Percentiles rank a stretch among this genome's conserved stretches.
Evolutionary conservation across 768 basidiomycete species (phyloP).

Genomic region (Panellus pusillus): DNA sequence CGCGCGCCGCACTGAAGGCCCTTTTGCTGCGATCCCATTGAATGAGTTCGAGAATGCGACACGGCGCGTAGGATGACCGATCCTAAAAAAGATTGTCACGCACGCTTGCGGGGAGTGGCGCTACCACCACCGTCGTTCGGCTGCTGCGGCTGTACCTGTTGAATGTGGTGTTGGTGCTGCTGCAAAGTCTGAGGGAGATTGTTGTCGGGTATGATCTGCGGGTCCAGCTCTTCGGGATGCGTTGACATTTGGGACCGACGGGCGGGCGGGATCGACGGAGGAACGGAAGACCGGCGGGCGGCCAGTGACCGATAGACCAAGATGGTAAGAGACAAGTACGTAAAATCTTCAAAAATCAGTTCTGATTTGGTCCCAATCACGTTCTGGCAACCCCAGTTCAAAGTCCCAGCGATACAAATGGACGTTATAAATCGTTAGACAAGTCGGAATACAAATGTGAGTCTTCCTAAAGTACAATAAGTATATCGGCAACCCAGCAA

Average conservation of each 20-base stretch:
- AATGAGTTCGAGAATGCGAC: neutral
- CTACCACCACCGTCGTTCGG: conserved; percentile 30
- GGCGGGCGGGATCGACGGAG: conserved; percentile 15
- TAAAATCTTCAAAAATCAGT: neutral
- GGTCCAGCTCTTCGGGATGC: conserved; percentile 68
- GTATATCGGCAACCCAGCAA: neutral
- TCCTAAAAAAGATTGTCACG: conserved; percentile 27
- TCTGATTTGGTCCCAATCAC: neutral
- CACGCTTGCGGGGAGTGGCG: conserved; percentile 56
- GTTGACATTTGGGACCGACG: conserved; percentile 63
- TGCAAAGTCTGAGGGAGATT: conserved; percentile 39
- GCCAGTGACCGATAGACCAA: no score
- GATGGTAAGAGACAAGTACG: no score
- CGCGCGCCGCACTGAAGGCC: conserved; percentile 77
- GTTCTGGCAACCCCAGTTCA: no score
- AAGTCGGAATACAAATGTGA: no score
- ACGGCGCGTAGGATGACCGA: neutral
- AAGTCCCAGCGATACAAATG: no score
- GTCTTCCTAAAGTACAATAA: no score
- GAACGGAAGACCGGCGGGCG: neutral
- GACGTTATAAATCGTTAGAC: no score
- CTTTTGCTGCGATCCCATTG: conserved; percentile 55
- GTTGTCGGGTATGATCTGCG: conserved; percentile 29
- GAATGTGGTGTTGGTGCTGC: conserved; percentile 38
- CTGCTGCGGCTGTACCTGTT: conserved; percentile 32